Conservation (phyloP, 2,329 filamentous ascomycete species). For the Emericellopsis cladophorae region DNA sequence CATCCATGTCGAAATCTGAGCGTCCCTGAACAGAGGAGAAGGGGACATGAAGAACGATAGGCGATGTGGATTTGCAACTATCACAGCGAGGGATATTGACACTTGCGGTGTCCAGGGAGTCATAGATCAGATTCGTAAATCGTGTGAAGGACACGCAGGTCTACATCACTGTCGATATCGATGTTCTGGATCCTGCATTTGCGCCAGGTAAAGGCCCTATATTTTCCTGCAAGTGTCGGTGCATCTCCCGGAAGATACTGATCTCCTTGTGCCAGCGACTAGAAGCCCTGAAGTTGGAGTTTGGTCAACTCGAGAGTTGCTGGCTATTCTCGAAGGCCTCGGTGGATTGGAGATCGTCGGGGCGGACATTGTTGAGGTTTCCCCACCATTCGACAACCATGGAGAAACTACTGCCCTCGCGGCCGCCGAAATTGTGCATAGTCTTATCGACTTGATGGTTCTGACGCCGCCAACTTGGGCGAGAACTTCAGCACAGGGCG, state of each 20-base stretch:
- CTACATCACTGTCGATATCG: constrained; percentile 10
- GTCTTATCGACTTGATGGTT: constrained; percentile 55
- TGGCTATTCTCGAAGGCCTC: constrained; percentile 63
- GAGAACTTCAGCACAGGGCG: neutral
- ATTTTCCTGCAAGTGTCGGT: neutral
- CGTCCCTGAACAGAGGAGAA: neutral
- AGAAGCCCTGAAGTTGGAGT: constrained; percentile 76
- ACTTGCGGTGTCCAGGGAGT: neutral
- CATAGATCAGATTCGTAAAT: neutral
- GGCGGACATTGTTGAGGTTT: constrained; percentile 75
- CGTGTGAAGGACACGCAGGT: constrained; percentile 10
- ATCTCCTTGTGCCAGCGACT: constrained; percentile 52
- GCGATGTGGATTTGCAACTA: neutral
- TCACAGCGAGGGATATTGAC: neutral
- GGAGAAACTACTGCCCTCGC: constrained; percentile 63
- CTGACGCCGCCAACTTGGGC: constrained; percentile 20
- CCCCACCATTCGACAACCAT: constrained; percentile 61
- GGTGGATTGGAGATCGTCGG: constrained; percentile 71
- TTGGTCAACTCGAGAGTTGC: constrained; percentile 74
- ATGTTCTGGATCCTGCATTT: constrained; percentile 22
- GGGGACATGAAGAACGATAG: neutral
- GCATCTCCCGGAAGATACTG: neutral
- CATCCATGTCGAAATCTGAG: neutral
- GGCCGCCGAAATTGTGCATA: constrained; percentile 61
- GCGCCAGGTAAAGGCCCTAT: constrained; percentile 2